These are phyloP conservation scores for Amanita phalloides DNA, from an alignment of 768 basidiomycete species.

Conservation along the genomic window DNA sequence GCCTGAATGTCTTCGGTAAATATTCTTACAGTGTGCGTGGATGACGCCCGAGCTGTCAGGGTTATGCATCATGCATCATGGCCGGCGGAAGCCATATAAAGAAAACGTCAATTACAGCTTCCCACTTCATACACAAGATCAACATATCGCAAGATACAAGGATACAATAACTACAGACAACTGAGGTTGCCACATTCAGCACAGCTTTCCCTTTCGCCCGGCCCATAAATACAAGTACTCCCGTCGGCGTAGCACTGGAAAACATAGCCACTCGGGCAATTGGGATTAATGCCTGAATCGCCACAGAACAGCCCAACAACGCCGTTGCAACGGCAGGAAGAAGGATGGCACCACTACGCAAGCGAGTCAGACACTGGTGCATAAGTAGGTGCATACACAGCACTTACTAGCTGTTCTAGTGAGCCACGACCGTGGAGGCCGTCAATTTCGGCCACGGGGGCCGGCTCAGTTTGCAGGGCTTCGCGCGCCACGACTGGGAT, in stretches of 20 bases:
- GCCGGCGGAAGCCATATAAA: too few relatives aligned
- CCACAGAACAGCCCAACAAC: constrained; percentile 11
- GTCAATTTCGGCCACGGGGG: neutral
- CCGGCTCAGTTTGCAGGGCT: constrained; percentile 9
- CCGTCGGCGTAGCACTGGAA: constrained; percentile 11
- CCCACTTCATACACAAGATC: too few relatives aligned
- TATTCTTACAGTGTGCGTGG: too few relatives aligned
- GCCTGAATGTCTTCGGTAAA: too few relatives aligned
- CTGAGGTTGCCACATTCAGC: neutral
- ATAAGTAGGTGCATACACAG: neutral
- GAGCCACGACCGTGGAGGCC: neutral
- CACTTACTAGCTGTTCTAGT: neutral
- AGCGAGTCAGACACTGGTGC: neutral
- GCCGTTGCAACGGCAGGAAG: neutral
- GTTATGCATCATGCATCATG: too few relatives aligned
- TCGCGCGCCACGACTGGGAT: constrained; percentile 6
- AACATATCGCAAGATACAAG: too few relatives aligned
- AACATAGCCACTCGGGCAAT: constrained; percentile 11
- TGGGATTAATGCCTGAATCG: constrained; percentile 9
- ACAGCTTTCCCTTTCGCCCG: neutral
- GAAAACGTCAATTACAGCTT: too few relatives aligned
- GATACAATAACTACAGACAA: neutral
- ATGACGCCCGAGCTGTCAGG: too few relatives aligned
- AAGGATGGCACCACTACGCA: neutral
- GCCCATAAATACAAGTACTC: neutral